Conservation (phyloP, 306 rosid species). For the Glycine latifolia region DNA sequence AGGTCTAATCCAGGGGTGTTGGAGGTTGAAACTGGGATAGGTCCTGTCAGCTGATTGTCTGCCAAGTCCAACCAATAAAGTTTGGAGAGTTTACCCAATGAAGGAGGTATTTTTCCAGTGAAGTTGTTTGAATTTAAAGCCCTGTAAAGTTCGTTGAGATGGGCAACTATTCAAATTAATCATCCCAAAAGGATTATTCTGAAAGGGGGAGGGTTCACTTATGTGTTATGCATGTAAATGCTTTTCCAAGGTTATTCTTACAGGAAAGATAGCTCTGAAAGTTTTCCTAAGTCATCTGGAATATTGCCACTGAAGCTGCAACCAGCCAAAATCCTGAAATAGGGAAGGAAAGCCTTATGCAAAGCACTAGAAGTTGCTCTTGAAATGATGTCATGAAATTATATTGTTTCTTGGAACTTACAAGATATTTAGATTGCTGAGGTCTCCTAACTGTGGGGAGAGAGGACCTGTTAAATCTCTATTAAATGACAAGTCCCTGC, state of each 20-base stretch:
- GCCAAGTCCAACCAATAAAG: conserved; percentile 92
- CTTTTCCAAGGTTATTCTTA: conserved; percentile 50
- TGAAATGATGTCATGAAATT: conserved; percentile 31
- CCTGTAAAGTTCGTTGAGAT: conserved; percentile 56
- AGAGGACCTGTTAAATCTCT: conserved; percentile 64
- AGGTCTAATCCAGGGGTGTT: conserved; percentile 77
- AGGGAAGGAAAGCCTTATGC: conserved; percentile 16
- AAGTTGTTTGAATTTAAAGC: conserved; percentile 87
- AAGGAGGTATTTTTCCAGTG: conserved; percentile 79
- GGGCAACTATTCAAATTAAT: background rate
- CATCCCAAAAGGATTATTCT: background rate
- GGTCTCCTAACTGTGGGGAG: conserved; percentile 60
- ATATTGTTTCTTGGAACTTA: conserved; percentile 55
- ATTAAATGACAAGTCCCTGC: conserved; percentile 84
- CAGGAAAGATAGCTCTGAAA: conserved; percentile 79
- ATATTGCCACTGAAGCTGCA: conserved; percentile 85
- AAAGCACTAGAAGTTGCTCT: conserved; percentile 2
- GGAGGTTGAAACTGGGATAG: conserved; percentile 74
- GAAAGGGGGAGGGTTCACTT: background rate
- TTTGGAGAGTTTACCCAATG: conserved; percentile 89
- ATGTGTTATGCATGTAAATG: conserved; percentile 17
- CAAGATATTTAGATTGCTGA: conserved; percentile 73
- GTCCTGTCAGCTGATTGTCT: conserved; percentile 74
- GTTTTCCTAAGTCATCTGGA: conserved; percentile 84
- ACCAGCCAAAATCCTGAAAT: conserved; percentile 86